Evolutionary conservation across 2,329 filamentous ascomycete genomes (phyloP), one percentile per base, ranked within the genome.

Genomic region (Penicillium sp.): DNA sequence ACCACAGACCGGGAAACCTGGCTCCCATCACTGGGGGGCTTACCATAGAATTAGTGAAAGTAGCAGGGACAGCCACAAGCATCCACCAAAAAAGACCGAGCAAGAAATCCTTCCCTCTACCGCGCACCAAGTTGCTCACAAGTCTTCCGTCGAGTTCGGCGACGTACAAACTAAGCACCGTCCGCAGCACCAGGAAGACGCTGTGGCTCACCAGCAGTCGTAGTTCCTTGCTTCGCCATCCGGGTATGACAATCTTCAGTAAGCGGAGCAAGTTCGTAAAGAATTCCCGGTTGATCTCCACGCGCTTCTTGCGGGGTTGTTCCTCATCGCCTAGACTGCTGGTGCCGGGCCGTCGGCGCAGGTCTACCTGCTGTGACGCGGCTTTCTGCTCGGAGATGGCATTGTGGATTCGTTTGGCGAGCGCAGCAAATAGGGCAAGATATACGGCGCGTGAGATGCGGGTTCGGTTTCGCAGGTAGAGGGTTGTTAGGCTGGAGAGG

Each of bases 11-110:
- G 2, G 2, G n/a, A 10, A 31, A 23, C 27, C 33, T 7, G 4
- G 15, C 4, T 33, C 10, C 31, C 8, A 25, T 42, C 39, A 38
- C 23, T 35, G 47, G 13, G n/a, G 10, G 19, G 73, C 85, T 75
- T 76, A 94, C 90, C 94, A 99, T 99, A 0, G 93, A 97, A 76
- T 99, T 99, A 41, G 94, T 99, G 73, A 97, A 97, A 0, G 94
- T 97, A 1, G 94, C 94, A 10, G 94, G 94, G 17, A 99, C 83
- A 27, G 94, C 93, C 64, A 99, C 94, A 55, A 93, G 75, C 94
- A 99, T 99, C 94, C 94, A 99, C 92, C 93, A 97, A 6, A 96
- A 85, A 67, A 99, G 87, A 0, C 91, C 87, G 66, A 88, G 87
- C 67, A 97, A 72, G 66, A 99, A 99, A 64, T 96, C 92, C 74